These are phyloP conservation scores for Fraxinus albicans DNA, from an alignment of 305 asterid genomes.

Conservation along the genomic window DNA sequence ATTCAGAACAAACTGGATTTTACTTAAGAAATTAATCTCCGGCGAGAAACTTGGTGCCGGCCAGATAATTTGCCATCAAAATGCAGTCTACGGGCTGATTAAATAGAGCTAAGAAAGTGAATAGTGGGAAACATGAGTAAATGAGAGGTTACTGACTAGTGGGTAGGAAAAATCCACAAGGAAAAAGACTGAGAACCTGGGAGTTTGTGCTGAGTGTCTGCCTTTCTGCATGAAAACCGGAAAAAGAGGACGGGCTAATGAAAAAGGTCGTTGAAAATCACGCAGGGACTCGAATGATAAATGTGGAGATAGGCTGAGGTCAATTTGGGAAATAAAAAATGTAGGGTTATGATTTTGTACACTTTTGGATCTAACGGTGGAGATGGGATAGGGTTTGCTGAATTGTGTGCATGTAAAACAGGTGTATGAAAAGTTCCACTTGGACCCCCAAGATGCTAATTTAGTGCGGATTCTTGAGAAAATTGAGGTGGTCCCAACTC, in stretches of 20 bases:
- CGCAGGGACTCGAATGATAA: slow-evolving; percentile 19
- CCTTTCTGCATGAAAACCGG: slow-evolving; percentile 52
- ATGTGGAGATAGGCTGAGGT: slow-evolving; percentile 18
- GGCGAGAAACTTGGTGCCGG: slow-evolving; percentile 21
- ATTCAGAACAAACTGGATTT: background rate
- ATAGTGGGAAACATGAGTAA: background rate
- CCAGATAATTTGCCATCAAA: background rate
- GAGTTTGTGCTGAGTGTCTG: slow-evolving; percentile 43
- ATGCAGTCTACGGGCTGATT: slow-evolving; percentile 6
- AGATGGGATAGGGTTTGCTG: background rate
- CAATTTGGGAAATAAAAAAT: background rate
- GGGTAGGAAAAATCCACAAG: slow-evolving; percentile 15
- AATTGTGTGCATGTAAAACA: background rate
- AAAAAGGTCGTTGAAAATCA: slow-evolving; percentile 31
- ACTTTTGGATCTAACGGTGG: slow-evolving; percentile 18
- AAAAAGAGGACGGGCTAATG: slow-evolving; percentile 30
- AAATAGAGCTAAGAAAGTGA: slow-evolving; percentile 16
- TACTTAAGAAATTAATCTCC: slow-evolving; percentile 9
- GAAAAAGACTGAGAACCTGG: slow-evolving; percentile 35
- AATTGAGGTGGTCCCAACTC: slow-evolving; percentile 1
- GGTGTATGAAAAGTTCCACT: background rate
- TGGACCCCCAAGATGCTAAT: background rate
- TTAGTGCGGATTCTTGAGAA: slow-evolving; percentile 5
- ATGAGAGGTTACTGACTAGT: slow-evolving; percentile 18
- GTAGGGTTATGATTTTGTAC: slow-evolving; percentile 2